Evolutionary conservation across 306 rosid species (phyloP).

Genomic region (Fragaria nilgerrensis): DNA sequence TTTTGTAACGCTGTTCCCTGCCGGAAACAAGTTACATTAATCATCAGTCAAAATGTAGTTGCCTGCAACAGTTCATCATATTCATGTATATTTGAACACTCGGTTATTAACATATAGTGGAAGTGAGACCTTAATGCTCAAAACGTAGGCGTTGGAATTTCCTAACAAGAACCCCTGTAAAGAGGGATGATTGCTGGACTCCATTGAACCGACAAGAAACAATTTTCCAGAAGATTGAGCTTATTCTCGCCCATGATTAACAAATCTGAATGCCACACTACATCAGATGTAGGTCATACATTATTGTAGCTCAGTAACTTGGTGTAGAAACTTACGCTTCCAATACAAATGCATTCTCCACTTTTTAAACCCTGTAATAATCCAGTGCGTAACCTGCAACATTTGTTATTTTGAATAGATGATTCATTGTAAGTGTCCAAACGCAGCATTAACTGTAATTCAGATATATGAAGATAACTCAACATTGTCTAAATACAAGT

Average conservation of each 20-base stretch:
- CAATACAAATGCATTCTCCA: not conserved
- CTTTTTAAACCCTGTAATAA: not conserved
- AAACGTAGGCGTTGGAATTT: too few species aligned
- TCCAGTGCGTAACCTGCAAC: not conserved
- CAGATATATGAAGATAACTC: not conserved
- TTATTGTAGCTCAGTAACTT: too few species aligned
- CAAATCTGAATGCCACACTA: not conserved
- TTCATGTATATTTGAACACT: too few species aligned
- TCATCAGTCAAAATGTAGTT: too few species aligned
- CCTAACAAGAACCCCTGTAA: too few species aligned
- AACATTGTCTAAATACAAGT: not conserved
- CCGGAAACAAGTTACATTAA: too few species aligned
- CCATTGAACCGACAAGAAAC: not conserved
- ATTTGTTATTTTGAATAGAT: not conserved
- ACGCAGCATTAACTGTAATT: not conserved
- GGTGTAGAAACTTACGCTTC: not conserved
- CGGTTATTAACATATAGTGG: not conserved
- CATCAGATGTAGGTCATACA: not conserved
- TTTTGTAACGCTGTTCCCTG: too few species aligned
- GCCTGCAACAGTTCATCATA: too few species aligned
- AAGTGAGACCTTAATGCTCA: too few species aligned
- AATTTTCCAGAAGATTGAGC: not conserved
- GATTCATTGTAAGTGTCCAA: not conserved
- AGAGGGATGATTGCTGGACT: not conserved
- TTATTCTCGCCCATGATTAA: too few species aligned